These are phyloP conservation scores for Malus hybrid DNA, from an alignment of 331 rosid genomes.

Conservation along the genomic window DNA sequence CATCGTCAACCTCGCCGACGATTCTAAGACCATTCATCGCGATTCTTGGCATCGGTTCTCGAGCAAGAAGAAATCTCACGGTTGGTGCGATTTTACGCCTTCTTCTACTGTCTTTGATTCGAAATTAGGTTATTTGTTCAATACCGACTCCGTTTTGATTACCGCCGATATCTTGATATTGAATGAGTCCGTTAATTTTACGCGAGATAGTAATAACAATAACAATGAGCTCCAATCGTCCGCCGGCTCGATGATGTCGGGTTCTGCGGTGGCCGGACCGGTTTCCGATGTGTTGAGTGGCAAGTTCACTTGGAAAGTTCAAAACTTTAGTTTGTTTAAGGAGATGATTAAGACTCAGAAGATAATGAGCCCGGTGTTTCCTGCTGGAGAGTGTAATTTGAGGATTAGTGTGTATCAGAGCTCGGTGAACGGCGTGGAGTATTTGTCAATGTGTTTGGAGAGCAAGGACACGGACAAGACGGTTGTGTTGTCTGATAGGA, in stretches of 20 bases:
- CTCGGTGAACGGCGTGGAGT: constrained; percentile 77
- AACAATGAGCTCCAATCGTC: constrained; percentile 68
- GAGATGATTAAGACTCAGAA: constrained; percentile 97
- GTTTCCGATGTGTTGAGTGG: constrained; percentile 81
- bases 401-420: constrained; percentile 99
- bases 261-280: constrained; percentile 60
- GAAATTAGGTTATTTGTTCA: constrained; percentile 64
- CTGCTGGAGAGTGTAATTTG: constrained; percentile 97
- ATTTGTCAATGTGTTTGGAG: constrained; percentile 97
- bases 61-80: constrained; percentile 92
- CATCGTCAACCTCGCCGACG: constrained; percentile 68
- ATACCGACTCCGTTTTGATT: constrained; percentile 70
- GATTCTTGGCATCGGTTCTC: constrained; percentile 99
- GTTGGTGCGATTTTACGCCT: constrained; percentile 98
- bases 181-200: constrained; percentile 80
- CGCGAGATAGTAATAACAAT: constrained; percentile 72
- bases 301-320: constrained; percentile 98
- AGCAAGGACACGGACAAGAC: constrained; percentile 97
- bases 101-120: constrained; percentile 83
- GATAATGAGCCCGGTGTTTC: constrained; percentile 97
- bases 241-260: constrained; percentile 27
- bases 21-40: constrained; percentile 84
- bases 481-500: constrained; percentile 69
- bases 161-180: constrained; percentile 88
- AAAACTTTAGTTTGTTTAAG: constrained; percentile 79